Conservation (phyloP, 306 rosid species). For the Fragaria ananassa region DNA sequence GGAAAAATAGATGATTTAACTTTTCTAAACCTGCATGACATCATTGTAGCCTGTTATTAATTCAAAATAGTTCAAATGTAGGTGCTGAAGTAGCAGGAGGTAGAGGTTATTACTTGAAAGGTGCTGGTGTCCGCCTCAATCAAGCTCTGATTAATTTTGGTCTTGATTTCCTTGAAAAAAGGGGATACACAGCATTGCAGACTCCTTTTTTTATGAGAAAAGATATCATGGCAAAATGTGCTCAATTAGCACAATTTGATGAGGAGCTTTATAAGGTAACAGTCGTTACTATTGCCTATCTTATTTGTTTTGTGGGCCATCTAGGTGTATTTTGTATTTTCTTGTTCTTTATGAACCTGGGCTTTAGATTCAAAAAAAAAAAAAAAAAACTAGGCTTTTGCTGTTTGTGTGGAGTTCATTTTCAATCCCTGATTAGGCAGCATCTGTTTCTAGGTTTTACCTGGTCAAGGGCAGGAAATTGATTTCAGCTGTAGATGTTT, state of each 20-base stretch:
- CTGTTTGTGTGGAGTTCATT: background rate
- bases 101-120: conserved; percentile 92
- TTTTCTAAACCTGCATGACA: background rate
- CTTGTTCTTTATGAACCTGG: background rate
- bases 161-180: conserved; percentile 74
- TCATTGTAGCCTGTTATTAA: conserved; percentile 15
- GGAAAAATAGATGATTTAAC: background rate
- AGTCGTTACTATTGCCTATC: conserved; percentile 13
- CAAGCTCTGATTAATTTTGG: conserved; percentile 92
- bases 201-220: conserved; percentile 97
- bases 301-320: background rate
- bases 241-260: conserved; percentile 92
- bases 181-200: conserved; percentile 66
- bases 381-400: background rate
- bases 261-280: conserved; percentile 94
- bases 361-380: background rate
- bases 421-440: background rate
- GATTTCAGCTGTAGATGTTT: background rate
- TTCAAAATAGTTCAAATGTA: conserved; percentile 29
- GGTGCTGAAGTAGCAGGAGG: conserved; percentile 94
- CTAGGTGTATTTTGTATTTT: background rate
- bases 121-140: conserved; percentile 89
- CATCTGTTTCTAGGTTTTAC: background rate
- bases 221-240: conserved; percentile 92
- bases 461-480: background rate